Evolutionary conservation across 2,329 filamentous ascomycete genomes (phyloP).

Genomic region (Neonectria coccinea): DNA sequence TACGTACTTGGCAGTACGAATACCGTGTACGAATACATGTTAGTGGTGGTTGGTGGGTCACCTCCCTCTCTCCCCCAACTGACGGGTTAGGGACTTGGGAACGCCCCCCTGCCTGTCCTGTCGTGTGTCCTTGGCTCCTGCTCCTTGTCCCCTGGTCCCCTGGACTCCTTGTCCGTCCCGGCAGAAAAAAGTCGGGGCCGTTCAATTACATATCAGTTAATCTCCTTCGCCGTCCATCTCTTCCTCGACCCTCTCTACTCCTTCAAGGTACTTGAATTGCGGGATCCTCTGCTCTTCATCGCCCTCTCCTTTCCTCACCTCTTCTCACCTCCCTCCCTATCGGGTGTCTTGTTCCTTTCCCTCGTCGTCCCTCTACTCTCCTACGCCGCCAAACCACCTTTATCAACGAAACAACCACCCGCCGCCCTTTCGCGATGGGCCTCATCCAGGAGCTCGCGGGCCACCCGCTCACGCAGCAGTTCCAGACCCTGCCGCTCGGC

Average conservation of each 20-base stretch:
- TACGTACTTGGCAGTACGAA: neutral
- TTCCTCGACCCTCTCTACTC: conserved; percentile 27
- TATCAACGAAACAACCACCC: conserved; percentile 15
- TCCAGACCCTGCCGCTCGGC: conserved; percentile 60
- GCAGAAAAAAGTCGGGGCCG: conserved; percentile 43
- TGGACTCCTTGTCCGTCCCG: conserved; percentile 30
- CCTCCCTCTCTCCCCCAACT: conserved; percentile 4
- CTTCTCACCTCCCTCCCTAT: conserved; percentile 2
- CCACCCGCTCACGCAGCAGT: conserved; percentile 62
- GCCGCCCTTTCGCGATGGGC: conserved; percentile 60
- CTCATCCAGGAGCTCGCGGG: conserved; percentile 64
- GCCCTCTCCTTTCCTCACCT: conserved; percentile 4
- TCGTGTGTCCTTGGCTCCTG: conserved; percentile 5
- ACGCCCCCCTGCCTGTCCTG: neutral
- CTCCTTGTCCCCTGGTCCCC: conserved; percentile 22
- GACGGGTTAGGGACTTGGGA: conserved; percentile 3
- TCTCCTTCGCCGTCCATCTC: conserved; percentile 43
- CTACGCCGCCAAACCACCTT: conserved; percentile 3
- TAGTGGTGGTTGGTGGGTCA: neutral
- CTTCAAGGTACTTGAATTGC: conserved; percentile 32
- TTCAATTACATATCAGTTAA: conserved; percentile 49
- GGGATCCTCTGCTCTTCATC: conserved; percentile 25
- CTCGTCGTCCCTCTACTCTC: neutral
- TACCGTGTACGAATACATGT: conserved; percentile 2
- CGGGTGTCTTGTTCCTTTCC: neutral